These are phyloP conservation scores for Mycothermus thermophilus DNA, from an alignment of 495 filamentous ascomycete species.

Conservation along the genomic window DNA sequence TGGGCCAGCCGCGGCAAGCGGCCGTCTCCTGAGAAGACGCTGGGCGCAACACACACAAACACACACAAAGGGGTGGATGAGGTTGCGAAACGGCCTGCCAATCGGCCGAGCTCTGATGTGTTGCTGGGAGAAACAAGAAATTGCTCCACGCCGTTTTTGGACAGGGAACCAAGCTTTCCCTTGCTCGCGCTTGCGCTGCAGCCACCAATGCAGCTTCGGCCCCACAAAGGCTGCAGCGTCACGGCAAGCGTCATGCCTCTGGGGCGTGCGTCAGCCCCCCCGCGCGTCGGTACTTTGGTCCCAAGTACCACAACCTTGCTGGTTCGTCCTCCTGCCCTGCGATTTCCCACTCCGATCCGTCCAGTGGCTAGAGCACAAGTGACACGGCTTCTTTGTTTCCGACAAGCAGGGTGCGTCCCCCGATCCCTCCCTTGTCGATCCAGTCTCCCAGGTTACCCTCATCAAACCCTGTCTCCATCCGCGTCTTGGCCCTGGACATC, in stretches of 20 bases:
- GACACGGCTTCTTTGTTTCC: neutral
- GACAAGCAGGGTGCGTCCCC: neutral
- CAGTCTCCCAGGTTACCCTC: conserved; percentile 3
- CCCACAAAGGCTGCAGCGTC: conserved; percentile 10
- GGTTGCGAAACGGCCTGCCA: neutral
- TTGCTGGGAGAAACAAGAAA: conserved; percentile 21
- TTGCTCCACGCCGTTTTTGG: conserved; percentile 23
- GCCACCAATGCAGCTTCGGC: conserved; percentile 9
- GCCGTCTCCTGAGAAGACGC: neutral
- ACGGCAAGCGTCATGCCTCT: conserved; percentile 15
- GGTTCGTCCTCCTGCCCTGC: no score
- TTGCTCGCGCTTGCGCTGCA: conserved; percentile 19
- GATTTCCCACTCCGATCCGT: no score
- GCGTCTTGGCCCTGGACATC: neutral
- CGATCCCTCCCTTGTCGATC: conserved; percentile 4
- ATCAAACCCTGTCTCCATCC: neutral
- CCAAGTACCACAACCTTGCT: no score
- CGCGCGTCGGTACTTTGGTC: conserved; percentile 8
- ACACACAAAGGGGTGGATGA: conserved; percentile 14
- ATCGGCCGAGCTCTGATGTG: conserved; percentile 11
- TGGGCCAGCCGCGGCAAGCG: no score
- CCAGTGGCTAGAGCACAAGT: no score
- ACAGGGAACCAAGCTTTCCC: conserved; percentile 17
- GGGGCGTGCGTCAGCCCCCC: conserved; percentile 7
- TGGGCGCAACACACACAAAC: neutral